Evolutionary conservation across 306 rosid species (phyloP), one percentile per base, ranked within the genome.

Genomic region (Citrullus colocynthis): DNA sequence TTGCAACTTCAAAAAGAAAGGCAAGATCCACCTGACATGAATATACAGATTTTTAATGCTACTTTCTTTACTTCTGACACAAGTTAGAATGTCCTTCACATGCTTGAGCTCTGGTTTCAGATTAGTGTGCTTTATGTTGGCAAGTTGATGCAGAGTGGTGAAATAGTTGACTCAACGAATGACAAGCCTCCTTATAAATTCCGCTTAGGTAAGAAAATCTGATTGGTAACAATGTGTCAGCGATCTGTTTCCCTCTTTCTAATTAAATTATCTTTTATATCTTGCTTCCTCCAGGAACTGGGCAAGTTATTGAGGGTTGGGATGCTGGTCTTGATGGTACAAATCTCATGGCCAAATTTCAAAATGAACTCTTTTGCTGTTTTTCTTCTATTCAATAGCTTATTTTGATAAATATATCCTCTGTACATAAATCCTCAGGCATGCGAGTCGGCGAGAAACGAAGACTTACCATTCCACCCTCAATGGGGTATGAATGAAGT

Each of bases 311-410:
- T 4, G 42, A 82, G 24, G 95, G 96, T 76, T 91, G 89, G 97
- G 91, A 94, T 76, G 85, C 83, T 79, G 97, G 96, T 56, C 84
- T 94, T 79, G 91, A 90, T 81, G 98, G 98, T 93, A 88, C 65
- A 61, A 62, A 49, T 48, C 48, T 74, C 54, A 36, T 39, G 13
- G 6, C 36, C 41, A 45, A 76, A 49, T 48, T 78, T 21, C 12
- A 32, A 44, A 59, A 10, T 41, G 44, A 2, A 55, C 45, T 20
- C 4, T 57, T 12, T 70, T 49, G 9, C 67, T 61, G 18, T 16
- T 52, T 17, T 16, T 2, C 36, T 30, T 39, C 17, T 9, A 36
- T 64, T 61, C 60, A 21, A 59, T 18, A 61, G 8, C 16, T 59
- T 28, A 24, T 20, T 28, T n/a, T 42, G 32, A 60, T 78, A 44